Evolutionary conservation across 192 early-diverging fungal genomes (phyloP), one percentile per base, ranked within the genome.

Genomic region (Rhizoclosmatium globosum): DNA sequence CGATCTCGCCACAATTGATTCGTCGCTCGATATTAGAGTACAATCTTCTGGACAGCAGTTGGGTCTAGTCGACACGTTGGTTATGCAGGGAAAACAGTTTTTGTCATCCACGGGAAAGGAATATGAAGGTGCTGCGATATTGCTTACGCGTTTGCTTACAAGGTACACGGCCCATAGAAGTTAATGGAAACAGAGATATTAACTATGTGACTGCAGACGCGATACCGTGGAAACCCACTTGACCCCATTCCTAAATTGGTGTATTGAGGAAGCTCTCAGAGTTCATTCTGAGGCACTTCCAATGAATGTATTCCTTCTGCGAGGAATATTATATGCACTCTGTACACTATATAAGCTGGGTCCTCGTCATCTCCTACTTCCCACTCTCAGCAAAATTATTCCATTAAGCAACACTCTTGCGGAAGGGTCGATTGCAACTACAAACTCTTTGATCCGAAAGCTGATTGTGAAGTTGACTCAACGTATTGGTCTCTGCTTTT

Each of bases 1-100:
- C 82, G 96, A 99, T 79, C 85, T 99, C 13, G 89, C 87, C 70
- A 92, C 84, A 19, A 89, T 99, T 23, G 98, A 98, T 80, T 95
- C 94, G 73, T 87, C 89, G 1, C 59, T 64, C 3, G 79, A 79
- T 11, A 19, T 21, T 13, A 11, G 41, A 19, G 9, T 13, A 64
- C 11, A 64, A 11, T 19, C 44, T 7, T 70, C 74, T 19, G 58
- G 61, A 31, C 71, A 21, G 3, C 15, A 76, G 74, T 2, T 19
- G 21, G 68, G 47, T 1, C 86, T 99, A 7, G 87, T 96, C 3
- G 88, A 90, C 3, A 78, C 87, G 44, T 91, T 97, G 84, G 68
- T 96, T 2, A 87, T 82, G 47, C 73, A 91, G 3, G 90, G 89
- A 39, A 95, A 95, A 64, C 50, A 64, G 13, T 94, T 89, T 66